Base-by-base conservation (phyloP, 768 basidiomycete genomes). In the Auriscalpium microsporum region DNA sequence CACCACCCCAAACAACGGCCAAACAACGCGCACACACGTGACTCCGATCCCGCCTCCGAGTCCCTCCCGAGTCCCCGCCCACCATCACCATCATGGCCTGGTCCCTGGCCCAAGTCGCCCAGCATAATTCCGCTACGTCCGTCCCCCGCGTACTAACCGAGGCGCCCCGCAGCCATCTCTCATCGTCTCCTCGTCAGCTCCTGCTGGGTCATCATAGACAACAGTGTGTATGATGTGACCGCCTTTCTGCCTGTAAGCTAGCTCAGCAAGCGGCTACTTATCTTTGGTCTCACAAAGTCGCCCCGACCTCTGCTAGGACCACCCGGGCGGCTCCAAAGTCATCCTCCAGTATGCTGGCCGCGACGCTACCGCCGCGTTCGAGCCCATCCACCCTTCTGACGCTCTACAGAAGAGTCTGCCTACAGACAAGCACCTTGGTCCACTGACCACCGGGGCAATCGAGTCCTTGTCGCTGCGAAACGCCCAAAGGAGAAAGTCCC, bases 181-280 rank as follows among this genome's bases (percentile, higher is more conserved):
- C 3, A 50, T 17, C 16, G 7, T 28, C 14, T 23, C 13, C 36
- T 50, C 42, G 17, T n/a, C 57, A 87, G 86, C 40, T 86, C 85
- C 16, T 90, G 89, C 65, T 93, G 90, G 90, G 83, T 93, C 61
- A 82, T 92, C 64, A 86, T 93, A 59, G 74, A 78, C 50, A 80
- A 84, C 68, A 75, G 79, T 53, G 90, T 91, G n/a, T 92, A 92
- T 71, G 88, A 92, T 71, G 86, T 90, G 52, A 89, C 89, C 7
- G 84, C 86, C 40, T 89, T 91, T 68, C 71, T 90, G 40, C 71
- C 78, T 52, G 87, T 85, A 17, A 21, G 53, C 44, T n/a, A n/a
- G n/a, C n/a, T n/a, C n/a, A n/a, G n/a, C n/a, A n/a, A n/a, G n/a
- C n/a, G n/a, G n/a, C n/a, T n/a, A n/a, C n/a, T n/a, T n/a, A n/a